Evolutionary conservation across 768 basidiomycete species (phyloP).

Genomic region (Phylloporus rhodoxanthus): DNA sequence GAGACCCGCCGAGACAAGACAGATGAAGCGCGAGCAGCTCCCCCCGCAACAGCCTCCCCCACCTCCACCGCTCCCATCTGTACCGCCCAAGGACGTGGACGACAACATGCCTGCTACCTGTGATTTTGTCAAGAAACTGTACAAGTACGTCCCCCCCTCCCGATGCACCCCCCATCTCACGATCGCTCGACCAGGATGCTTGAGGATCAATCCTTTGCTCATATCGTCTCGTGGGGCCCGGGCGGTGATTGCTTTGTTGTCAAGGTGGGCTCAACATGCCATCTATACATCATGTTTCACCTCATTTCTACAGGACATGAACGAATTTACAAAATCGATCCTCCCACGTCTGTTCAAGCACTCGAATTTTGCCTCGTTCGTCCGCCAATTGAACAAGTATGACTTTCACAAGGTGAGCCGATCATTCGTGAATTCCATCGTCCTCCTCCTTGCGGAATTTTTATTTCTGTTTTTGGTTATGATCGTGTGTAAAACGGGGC

Average conservation of each 20-base stretch:
- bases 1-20: slow-evolving; percentile 21
- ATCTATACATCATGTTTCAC: slow-evolving; percentile 8
- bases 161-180: background rate
- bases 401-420: slow-evolving; percentile 82
- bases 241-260: slow-evolving; percentile 87
- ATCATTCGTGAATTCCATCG: slow-evolving; percentile 1
- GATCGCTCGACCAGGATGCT: slow-evolving; percentile 62
- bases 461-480: slow-evolving; percentile 12
- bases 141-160: slow-evolving; percentile 53
- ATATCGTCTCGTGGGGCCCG: slow-evolving; percentile 79
- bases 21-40: slow-evolving; percentile 27
- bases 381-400: slow-evolving; percentile 92
- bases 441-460: background rate
- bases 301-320: slow-evolving; percentile 63
- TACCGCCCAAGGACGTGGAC: slow-evolving; percentile 39
- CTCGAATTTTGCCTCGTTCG: slow-evolving; percentile 89
- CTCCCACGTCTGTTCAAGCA: slow-evolving; percentile 93
- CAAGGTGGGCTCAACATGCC: slow-evolving; percentile 39
- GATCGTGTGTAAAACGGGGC: slow-evolving; percentile 9
- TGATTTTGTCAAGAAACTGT: slow-evolving; percentile 92
- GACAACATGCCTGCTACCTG: slow-evolving; percentile 82
- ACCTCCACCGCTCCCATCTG: slow-evolving; percentile 12
- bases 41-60: slow-evolving; percentile 23
- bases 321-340: slow-evolving; percentile 88
- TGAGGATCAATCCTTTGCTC: slow-evolving; percentile 65